Conservation (phyloP, 345 rosid genomes). For the Euphorbia lathyris region DNA sequence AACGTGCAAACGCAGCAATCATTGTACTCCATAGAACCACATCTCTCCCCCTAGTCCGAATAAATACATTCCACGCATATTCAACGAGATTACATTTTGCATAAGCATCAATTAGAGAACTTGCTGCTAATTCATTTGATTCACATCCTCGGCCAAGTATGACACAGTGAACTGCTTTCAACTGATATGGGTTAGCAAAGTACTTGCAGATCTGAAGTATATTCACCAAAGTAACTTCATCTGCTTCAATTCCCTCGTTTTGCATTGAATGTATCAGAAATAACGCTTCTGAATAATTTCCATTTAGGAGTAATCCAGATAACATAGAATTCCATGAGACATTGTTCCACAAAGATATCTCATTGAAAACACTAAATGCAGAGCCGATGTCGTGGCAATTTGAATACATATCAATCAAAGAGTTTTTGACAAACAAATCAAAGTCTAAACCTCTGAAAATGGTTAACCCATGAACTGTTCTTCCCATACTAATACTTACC, state of each 20-base stretch:
- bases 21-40: slow-evolving; percentile 66
- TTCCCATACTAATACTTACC: slow-evolving; percentile 39
- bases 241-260: slow-evolving; percentile 34
- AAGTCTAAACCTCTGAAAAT: slow-evolving; percentile 40
- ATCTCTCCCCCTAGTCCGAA: slow-evolving; percentile 34
- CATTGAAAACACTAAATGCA: slow-evolving; percentile 46
- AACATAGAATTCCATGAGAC: slow-evolving; percentile 69
- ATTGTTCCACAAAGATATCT: slow-evolving; percentile 36
- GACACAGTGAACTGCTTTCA: slow-evolving; percentile 58
- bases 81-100: slow-evolving; percentile 44
- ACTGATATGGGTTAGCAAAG: slow-evolving; percentile 34
- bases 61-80: slow-evolving; percentile 43
- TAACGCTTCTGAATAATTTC: slow-evolving; percentile 46
- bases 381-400: slow-evolving; percentile 45
- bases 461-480: slow-evolving; percentile 47
- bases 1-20: slow-evolving; percentile 53
- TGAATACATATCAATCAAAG: slow-evolving; percentile 65
- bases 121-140: slow-evolving; percentile 39
- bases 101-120: slow-evolving; percentile 63
- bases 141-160: slow-evolving; percentile 41
- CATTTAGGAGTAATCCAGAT: slow-evolving; percentile 49
- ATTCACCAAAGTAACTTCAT: slow-evolving; percentile 55
- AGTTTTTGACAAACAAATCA: slow-evolving; percentile 54
- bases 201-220: slow-evolving; percentile 56
- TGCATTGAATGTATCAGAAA: slow-evolving; percentile 41